Conservation (phyloP, 2,329 filamentous ascomycete genomes). For the Aschersonia sp. region DNA sequence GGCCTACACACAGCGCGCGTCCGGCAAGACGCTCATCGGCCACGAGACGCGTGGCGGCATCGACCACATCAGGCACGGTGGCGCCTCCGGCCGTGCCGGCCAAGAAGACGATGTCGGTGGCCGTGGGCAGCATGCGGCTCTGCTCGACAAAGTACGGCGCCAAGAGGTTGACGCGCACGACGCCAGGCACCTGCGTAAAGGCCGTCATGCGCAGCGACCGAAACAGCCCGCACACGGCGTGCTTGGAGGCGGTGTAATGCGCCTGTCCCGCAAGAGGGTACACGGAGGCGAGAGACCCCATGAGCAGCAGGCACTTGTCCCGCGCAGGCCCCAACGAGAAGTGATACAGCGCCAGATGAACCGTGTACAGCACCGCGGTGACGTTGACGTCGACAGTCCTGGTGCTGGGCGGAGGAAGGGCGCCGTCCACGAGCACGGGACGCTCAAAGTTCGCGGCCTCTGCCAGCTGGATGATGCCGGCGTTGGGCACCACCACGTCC, state of each 20-base stretch:
- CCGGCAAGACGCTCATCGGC: conserved; percentile 43
- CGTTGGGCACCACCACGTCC: conserved; percentile 52
- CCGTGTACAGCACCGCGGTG: conserved; percentile 49
- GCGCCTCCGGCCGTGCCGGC: conserved; percentile 37
- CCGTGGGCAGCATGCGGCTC: conserved; percentile 35
- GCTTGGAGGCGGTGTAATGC: conserved; percentile 49
- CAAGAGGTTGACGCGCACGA: conserved; percentile 50
- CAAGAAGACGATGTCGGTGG: conserved; percentile 32
- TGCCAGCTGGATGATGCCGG: conserved; percentile 36
- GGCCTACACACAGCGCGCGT: conserved; percentile 41
- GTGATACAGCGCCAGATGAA: conserved; percentile 44
- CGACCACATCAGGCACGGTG: conserved; percentile 43
- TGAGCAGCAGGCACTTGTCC: conserved; percentile 41
- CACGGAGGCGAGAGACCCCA: conserved; percentile 47
- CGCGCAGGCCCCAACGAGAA: conserved; percentile 21
- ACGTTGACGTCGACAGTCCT: conserved; percentile 47
- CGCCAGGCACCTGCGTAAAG: conserved; percentile 14
- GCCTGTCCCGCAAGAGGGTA: conserved; percentile 25
- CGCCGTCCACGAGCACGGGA: conserved; percentile 25
- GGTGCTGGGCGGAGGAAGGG: conserved; percentile 30
- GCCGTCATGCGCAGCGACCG: conserved; percentile 38
- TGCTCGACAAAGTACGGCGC: conserved; percentile 53
- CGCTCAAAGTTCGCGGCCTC: conserved; percentile 27
- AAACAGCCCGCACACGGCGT: conserved; percentile 52
- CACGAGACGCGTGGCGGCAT: conserved; percentile 46